Evolutionary conservation across 2,329 filamentous ascomycete genomes (phyloP).

Genomic region (Exophiala alcalophila): DNA sequence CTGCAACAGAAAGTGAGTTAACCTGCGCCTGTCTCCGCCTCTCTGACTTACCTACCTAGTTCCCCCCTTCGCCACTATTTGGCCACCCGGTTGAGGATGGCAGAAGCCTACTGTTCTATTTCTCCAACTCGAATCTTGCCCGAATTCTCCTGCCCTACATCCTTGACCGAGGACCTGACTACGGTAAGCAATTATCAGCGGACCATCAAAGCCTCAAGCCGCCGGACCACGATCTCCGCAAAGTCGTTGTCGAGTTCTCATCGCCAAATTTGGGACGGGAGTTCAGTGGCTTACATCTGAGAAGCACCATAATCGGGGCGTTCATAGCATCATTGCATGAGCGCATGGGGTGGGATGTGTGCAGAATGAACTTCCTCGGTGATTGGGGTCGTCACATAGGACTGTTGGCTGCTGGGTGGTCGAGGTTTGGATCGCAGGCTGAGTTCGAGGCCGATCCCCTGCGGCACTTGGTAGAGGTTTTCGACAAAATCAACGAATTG

Average conservation of each 20-base stretch:
- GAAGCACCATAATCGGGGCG: conserved; percentile 73
- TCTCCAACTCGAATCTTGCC: conserved; percentile 66
- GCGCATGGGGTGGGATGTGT: conserved; percentile 66
- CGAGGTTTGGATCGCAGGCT: conserved; percentile 71
- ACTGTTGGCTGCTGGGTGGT: conserved; percentile 69
- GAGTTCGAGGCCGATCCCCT: conserved; percentile 70
- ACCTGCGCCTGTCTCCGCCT: neutral
- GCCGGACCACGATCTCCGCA: conserved; percentile 56
- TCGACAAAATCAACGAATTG: conserved; percentile 64
- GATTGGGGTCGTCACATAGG: conserved; percentile 65
- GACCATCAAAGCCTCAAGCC: conserved; percentile 62
- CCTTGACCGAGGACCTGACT: conserved; percentile 58
- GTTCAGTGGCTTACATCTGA: conserved; percentile 71
- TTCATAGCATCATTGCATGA: conserved; percentile 69
- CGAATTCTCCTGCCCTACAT: conserved; percentile 68
- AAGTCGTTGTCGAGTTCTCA: conserved; percentile 77
- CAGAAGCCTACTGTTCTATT: conserved; percentile 75
- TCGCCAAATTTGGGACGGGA: conserved; percentile 85
- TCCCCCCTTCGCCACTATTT: conserved; percentile 71
- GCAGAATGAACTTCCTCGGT: conserved; percentile 71
- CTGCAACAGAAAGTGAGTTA: conserved; percentile 12
- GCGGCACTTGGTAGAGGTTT: conserved; percentile 77
- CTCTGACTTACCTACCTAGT: conserved; percentile 39
- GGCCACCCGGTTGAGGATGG: conserved; percentile 65
- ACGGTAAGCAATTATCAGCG: conserved; percentile 61